Conservation (phyloP, 257 asterid genomes). For the Handroanthus guayacan region DNA sequence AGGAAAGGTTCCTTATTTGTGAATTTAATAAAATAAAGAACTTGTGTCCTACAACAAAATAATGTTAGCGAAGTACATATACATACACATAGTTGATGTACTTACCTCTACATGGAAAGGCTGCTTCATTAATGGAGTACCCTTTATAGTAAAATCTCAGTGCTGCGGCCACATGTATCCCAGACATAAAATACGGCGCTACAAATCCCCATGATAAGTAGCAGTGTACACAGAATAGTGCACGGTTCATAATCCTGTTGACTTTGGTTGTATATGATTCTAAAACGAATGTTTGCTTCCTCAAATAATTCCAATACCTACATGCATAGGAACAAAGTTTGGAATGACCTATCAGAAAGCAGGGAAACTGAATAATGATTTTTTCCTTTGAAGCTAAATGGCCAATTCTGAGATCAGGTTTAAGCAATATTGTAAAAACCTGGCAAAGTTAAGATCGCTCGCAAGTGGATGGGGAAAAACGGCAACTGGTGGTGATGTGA, state of each 20-base stretch:
- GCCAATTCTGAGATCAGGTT: conserved; percentile 20
- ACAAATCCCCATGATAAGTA: conserved; percentile 87
- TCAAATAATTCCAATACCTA: conserved; percentile 87
- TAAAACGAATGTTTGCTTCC: conserved; percentile 87
- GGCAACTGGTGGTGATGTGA: conserved; percentile 84
- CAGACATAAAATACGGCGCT: conserved; percentile 67
- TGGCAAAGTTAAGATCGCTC: conserved; percentile 75
- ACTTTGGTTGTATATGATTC: conserved; percentile 75
- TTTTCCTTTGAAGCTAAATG: conserved; percentile 1
- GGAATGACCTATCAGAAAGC: conserved; percentile 14
- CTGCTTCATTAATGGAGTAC: conserved; percentile 46
- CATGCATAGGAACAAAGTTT: conserved; percentile 20
- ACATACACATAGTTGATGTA: conserved; percentile 12
- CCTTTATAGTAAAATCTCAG: conserved; percentile 54
- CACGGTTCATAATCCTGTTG: conserved; percentile 84
- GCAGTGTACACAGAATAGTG: conserved; percentile 70
- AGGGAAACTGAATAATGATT: conserved; percentile 2
- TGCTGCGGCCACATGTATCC: conserved; percentile 65
- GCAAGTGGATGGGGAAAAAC: conserved; percentile 90
- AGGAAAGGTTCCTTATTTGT: background rate
- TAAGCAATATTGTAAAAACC: conserved; percentile 44
- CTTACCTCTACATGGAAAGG: conserved; percentile 57
- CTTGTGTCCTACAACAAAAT: background rate
- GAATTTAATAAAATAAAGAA: background rate
- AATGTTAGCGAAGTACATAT: background rate